Conservation (phyloP, 345 rosid species). For the Mangifera indica region DNA sequence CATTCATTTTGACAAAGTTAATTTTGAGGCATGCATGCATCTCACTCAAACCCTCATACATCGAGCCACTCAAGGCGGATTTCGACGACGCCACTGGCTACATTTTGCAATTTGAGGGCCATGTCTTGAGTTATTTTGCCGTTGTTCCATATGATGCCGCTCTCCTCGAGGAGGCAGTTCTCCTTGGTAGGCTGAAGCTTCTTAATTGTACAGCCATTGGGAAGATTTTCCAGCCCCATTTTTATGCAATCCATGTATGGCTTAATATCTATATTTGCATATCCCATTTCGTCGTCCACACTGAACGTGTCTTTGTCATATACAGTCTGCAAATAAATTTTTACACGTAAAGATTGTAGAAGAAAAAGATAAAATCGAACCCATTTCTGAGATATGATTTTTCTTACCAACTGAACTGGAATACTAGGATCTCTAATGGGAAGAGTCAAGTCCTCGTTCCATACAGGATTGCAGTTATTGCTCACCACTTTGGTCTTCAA, state of each 20-base stretch:
- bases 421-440: conserved; percentile 39
- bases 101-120: conserved; percentile 54
- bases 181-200: conserved; percentile 40
- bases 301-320: conserved; percentile 74
- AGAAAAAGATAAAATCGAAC: too few relatives aligned
- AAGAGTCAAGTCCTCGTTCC: conserved; percentile 81
- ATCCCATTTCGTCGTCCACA: conserved; percentile 82
- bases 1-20: background rate
- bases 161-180: conserved; percentile 60
- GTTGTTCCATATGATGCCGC: conserved; percentile 39
- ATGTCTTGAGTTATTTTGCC: conserved; percentile 58
- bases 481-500: conserved; percentile 61
- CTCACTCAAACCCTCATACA: conserved; percentile 27
- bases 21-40: background rate
- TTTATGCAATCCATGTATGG: conserved; percentile 49
- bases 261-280: conserved; percentile 60
- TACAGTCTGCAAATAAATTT: conserved; percentile 40
- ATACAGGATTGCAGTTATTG: conserved; percentile 71
- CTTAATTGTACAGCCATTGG: conserved; percentile 50
- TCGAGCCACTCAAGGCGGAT: conserved; percentile 70
- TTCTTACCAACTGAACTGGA: conserved; percentile 60
- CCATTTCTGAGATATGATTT: background rate
- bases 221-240: conserved; percentile 45
- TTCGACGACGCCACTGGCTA: conserved; percentile 61
- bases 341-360: too few relatives aligned